Evolutionary conservation across 2,329 filamentous ascomycete species (phyloP).

Genomic region (Pseudogymnoascus sp.): DNA sequence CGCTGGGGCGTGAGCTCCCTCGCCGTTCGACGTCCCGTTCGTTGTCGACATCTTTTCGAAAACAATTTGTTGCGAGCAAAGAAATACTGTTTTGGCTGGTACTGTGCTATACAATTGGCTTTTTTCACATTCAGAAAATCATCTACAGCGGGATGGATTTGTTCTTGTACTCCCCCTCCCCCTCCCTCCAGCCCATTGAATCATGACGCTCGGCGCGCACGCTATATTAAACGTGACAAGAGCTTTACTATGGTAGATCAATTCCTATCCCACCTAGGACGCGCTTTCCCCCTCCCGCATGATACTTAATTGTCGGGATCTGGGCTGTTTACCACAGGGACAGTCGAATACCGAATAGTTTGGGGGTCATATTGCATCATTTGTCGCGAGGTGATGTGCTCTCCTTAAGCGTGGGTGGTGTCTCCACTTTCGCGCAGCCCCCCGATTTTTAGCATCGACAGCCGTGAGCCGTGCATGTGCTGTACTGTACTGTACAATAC

Average conservation of each 20-base stretch:
- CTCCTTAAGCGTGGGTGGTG: neutral
- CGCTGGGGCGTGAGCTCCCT: neutral
- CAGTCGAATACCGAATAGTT: neutral
- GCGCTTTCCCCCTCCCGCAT: neutral
- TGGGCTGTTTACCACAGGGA: neutral
- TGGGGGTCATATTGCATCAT: neutral
- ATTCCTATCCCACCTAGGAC: neutral
- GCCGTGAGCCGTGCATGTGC: neutral
- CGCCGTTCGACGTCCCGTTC: neutral
- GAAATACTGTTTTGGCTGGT: neutral
- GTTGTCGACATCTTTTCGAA: neutral
- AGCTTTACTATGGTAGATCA: neutral
- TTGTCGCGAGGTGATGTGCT: slow-evolving; percentile 6
- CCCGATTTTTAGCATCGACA: neutral
- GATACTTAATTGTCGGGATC: neutral
- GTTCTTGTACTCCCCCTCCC: neutral
- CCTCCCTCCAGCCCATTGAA: too few relatives aligned
- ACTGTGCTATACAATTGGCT: neutral
- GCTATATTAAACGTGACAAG: neutral
- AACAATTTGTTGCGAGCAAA: neutral
- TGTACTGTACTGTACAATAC: neutral
- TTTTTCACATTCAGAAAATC: neutral
- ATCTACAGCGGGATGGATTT: neutral
- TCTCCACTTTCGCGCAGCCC: neutral
- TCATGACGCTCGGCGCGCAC: too few relatives aligned